Base-by-base conservation (phyloP, 148 eudicot species). In the Chenopodium quinoa region DNA sequence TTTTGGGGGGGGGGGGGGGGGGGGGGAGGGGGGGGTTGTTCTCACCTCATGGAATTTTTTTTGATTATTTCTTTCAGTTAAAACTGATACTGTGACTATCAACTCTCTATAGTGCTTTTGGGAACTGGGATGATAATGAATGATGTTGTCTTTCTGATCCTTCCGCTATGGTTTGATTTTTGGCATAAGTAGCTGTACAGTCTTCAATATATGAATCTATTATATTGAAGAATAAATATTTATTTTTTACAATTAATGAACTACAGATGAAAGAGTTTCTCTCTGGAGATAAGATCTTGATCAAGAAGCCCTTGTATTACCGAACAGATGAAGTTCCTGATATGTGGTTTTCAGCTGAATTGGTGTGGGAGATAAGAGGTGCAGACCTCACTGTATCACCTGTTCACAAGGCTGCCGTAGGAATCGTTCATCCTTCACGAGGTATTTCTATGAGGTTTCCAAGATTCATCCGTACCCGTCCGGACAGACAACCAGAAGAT, bases 331-430 rank as follows among this genome's bases (percentile, higher is more conserved):
- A 96, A 86, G 82, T 71, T 68, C 92, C 98, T 9, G 97, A 93
- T 80, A 87, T 89, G 92, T 96, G 99, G 99, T 96, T 93, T 82
- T 83, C 91, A 76, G 89, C 95, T 0, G 98, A 92, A 81, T 73
- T 93, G 58, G 99, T 96, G 6, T 96, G 99, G 99, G 93, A 88
- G 83, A 91, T 96, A 81, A 94, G 88, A 85, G 98, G 99, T 46
- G 95, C 99, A 8, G 99, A 96, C 78, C 90, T 96, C 75, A 96
- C 95, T 5, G 86, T 96, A 40, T 96, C 99, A 6, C 99, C 98
- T 9, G 98, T 90, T 82, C 98, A 96, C 90, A 93, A 92, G 75
- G 99, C 99, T 77, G 99, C 95, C 52, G 84, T 90, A 8, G 95
- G 99, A 13, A 82, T 92, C 70, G 95, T 92, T 74, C 99, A 96